Evolutionary conservation across 148 eudicot species (phyloP).

Genomic region (Oxyria digyna): DNA sequence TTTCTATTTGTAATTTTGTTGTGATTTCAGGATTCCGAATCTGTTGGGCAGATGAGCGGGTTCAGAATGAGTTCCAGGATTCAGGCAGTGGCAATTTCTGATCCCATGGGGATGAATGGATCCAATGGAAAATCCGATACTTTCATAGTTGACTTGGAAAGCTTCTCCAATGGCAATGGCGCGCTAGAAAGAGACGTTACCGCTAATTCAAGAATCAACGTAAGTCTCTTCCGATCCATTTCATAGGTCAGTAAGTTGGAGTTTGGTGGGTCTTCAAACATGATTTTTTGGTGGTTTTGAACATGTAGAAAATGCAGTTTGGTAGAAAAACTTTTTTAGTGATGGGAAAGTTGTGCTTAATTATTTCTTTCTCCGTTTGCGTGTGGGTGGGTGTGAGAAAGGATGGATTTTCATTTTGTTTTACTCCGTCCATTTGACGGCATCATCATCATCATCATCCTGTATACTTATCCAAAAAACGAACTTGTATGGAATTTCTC

Average conservation of each 20-base stretch:
- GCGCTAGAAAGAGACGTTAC: constrained; percentile 28
- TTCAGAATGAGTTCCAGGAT: constrained; percentile 11
- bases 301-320: neutral
- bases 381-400: too few relatives aligned
- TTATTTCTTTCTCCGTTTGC: too few relatives aligned
- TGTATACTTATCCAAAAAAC: too few relatives aligned
- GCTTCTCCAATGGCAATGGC: constrained; percentile 33
- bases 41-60: constrained; percentile 14
- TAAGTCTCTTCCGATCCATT: constrained; percentile 33
- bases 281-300: too few relatives aligned
- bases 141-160: constrained; percentile 55
- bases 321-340: neutral
- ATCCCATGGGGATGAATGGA: constrained; percentile 21
- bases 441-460: neutral
- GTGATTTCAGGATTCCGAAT: constrained; percentile 16
- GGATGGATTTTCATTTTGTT: neutral
- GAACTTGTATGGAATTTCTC: neutral
- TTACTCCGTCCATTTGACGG: neutral
- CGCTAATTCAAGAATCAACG: constrained; percentile 46
- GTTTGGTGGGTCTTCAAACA: too few relatives aligned
- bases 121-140: constrained; percentile 27
- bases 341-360: neutral
- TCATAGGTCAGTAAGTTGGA: too few relatives aligned
- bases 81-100: constrained; percentile 22
- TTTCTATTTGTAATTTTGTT: neutral